A percentile compares a stretch with the other conserved stretches of the same genome.
phyloP scores from a whole-genome alignment of 495 filamentous ascomycete genomes.

The Lophiotrema nucula region DNA sequence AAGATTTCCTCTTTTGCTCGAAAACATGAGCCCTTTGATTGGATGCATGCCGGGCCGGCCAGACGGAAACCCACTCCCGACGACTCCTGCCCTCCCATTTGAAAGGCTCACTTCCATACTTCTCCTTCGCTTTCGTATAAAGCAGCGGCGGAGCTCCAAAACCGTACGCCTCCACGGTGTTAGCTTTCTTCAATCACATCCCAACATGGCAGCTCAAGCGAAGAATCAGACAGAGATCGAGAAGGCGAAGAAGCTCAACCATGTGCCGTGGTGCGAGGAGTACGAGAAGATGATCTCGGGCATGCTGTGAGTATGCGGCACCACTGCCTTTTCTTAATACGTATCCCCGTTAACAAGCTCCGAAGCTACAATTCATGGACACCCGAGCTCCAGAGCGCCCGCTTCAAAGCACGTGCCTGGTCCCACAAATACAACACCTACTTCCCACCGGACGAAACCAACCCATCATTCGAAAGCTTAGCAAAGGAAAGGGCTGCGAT shows the following conservation, averaged over 20 bases:
- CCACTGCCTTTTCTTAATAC: conserved; percentile 1
- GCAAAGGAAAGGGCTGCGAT: conserved; percentile 44
- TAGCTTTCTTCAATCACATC: too few relatives aligned
- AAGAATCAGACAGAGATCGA: conserved; percentile 50
- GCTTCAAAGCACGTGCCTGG: conserved; percentile 48
- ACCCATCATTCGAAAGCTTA: conserved; percentile 25
- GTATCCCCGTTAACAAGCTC: background rate
- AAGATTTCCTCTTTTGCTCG: too few relatives aligned
- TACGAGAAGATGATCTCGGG: conserved; percentile 58
- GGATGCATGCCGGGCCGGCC: too few relatives aligned
- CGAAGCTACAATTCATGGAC: conserved; percentile 45
- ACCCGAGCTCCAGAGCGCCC: conserved; percentile 45
- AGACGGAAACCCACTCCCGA: too few relatives aligned
- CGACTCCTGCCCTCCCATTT: too few relatives aligned
- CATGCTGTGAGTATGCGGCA: conserved; percentile 46
- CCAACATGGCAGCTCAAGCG: conserved; percentile 47
- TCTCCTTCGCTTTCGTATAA: too few relatives aligned
- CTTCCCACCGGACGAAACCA: conserved; percentile 38
- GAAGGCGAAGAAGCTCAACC: conserved; percentile 43
- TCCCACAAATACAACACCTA: conserved; percentile 51
- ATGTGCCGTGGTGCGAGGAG: conserved; percentile 50
- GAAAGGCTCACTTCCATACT: too few relatives aligned
- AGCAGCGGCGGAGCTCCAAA: too few relatives aligned
- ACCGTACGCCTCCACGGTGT: too few relatives aligned
- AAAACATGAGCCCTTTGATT: too few relatives aligned